These are phyloP conservation scores for Fusarium stilboides DNA, from an alignment of 2,329 filamentous ascomycete species.

Conservation along the genomic window DNA sequence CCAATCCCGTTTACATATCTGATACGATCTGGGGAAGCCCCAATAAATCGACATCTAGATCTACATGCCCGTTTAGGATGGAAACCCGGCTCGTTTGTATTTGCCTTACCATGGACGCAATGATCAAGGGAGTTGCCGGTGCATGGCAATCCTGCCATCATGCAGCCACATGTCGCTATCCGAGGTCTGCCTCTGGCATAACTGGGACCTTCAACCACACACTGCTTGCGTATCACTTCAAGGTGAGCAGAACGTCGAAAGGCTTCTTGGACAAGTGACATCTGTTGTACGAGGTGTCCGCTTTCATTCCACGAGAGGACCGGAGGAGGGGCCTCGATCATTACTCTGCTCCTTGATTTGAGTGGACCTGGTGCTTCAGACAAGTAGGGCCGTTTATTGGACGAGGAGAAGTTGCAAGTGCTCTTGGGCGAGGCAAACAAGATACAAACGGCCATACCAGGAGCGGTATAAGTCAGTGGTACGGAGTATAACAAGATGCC, in stretches of 20 bases:
- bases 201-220: slow-evolving; percentile 29
- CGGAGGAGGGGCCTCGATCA: slow-evolving; percentile 32
- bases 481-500: slow-evolving; percentile 47
- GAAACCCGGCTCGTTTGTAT: slow-evolving; percentile 29
- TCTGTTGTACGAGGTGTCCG: slow-evolving; percentile 44
- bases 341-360: slow-evolving; percentile 16
- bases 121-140: slow-evolving; percentile 19
- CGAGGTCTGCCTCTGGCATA: slow-evolving; percentile 34
- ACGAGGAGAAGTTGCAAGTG: slow-evolving; percentile 10
- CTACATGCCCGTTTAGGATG: slow-evolving; percentile 19
- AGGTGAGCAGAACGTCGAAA: slow-evolving; percentile 28
- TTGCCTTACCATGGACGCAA: slow-evolving; percentile 15
- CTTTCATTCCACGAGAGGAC: slow-evolving; percentile 29
- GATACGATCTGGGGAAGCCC: slow-evolving; percentile 39
- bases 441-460: slow-evolving; percentile 24
- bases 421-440: slow-evolving; percentile 43
- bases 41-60: slow-evolving; percentile 35
- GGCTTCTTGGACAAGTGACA: slow-evolving; percentile 39
- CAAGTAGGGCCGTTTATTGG: slow-evolving; percentile 41
- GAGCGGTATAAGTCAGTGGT: slow-evolving; percentile 46
- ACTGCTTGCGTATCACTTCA: slow-evolving; percentile 22
- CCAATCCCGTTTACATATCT: slow-evolving; percentile 21
- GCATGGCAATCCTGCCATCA: slow-evolving; percentile 36
- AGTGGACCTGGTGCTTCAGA: slow-evolving; percentile 30
- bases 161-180: slow-evolving; percentile 31